phyloP scores from a whole-genome alignment of 768 basidiomycete species.

The Mrakia frigida region DNA sequence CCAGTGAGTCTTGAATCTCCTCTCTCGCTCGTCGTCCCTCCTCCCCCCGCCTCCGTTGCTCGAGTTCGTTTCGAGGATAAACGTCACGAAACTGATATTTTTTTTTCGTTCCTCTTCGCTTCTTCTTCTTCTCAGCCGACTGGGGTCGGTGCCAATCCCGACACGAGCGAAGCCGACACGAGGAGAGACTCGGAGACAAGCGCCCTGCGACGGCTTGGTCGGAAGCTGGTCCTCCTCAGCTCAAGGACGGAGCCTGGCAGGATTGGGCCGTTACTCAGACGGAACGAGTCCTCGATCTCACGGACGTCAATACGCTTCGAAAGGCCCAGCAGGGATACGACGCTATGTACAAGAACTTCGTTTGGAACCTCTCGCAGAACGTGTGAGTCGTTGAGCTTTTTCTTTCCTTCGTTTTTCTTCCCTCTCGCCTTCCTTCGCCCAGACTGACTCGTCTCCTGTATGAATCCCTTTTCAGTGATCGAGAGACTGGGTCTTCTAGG shows the following conservation, averaged over 20 bases:
- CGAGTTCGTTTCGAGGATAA: too few relatives aligned
- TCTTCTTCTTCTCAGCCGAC: slow-evolving; percentile 50
- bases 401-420: too few relatives aligned
- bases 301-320: slow-evolving; percentile 84
- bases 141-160: slow-evolving; percentile 91
- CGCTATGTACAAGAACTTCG: slow-evolving; percentile 82
- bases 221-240: slow-evolving; percentile 62
- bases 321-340: slow-evolving; percentile 75
- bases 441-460: too few relatives aligned
- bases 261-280: slow-evolving; percentile 93
- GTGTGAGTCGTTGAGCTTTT: slow-evolving; percentile 46
- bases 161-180: slow-evolving; percentile 77
- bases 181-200: slow-evolving; percentile 73
- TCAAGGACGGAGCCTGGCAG: slow-evolving; percentile 85
- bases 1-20: slow-evolving; percentile 7
- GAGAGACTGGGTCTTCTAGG: slow-evolving; percentile 67
- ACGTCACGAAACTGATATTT: too few relatives aligned
- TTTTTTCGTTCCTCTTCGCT: too few relatives aligned
- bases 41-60: too few relatives aligned
- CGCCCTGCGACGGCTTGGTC: slow-evolving; percentile 90
- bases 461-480: slow-evolving; percentile 48
- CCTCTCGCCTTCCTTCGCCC: too few relatives aligned
- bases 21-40: too few relatives aligned
- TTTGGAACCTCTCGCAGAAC: slow-evolving; percentile 96
- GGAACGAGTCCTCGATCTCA: slow-evolving; percentile 88